Conservation (phyloP, 2,329 filamentous ascomycete genomes). For the Neoscytalidium dimidiatum region DNA sequence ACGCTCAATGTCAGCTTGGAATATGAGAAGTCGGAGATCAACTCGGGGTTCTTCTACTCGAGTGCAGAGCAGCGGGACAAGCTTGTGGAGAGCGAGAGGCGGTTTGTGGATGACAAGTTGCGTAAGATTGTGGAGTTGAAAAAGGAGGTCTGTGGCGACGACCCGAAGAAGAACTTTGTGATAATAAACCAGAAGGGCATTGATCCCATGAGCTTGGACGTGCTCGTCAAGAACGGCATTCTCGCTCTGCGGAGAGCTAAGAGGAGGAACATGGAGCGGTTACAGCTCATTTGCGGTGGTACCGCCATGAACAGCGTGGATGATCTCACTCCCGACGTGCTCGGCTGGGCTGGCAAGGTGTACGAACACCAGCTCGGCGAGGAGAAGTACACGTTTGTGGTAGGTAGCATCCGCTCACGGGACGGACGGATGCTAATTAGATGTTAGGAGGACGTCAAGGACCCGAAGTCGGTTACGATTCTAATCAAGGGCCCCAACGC, state of each 20-base stretch:
- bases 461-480: constrained; percentile 95
- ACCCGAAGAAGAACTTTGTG: constrained; percentile 93
- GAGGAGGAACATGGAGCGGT: constrained; percentile 97
- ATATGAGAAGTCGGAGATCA: constrained; percentile 99
- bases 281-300: constrained; percentile 93
- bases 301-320: constrained; percentile 94
- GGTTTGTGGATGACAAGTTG: constrained; percentile 93
- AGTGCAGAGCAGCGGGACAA: constrained; percentile 96
- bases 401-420: constrained; percentile 28
- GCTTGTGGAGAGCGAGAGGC: constrained; percentile 93
- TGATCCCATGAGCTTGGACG: constrained; percentile 91
- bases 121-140: constrained; percentile 98
- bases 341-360: constrained; percentile 94
- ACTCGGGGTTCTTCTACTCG: constrained; percentile 98
- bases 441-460: constrained; percentile 83
- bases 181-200: constrained; percentile 99
- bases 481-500: constrained; percentile 97
- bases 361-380: constrained; percentile 97
- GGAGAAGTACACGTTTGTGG: constrained; percentile 97
- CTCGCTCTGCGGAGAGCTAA: constrained; percentile 92
- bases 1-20: constrained; percentile 96
- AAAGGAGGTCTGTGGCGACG: constrained; percentile 93
- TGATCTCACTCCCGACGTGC: constrained; percentile 80
- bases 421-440: constrained; percentile 26
- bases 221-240: constrained; percentile 97